These are phyloP conservation scores for Pseudogymnoascus sp. DNA, from an alignment of 2,329 filamentous ascomycete genomes.

Conservation along the genomic window DNA sequence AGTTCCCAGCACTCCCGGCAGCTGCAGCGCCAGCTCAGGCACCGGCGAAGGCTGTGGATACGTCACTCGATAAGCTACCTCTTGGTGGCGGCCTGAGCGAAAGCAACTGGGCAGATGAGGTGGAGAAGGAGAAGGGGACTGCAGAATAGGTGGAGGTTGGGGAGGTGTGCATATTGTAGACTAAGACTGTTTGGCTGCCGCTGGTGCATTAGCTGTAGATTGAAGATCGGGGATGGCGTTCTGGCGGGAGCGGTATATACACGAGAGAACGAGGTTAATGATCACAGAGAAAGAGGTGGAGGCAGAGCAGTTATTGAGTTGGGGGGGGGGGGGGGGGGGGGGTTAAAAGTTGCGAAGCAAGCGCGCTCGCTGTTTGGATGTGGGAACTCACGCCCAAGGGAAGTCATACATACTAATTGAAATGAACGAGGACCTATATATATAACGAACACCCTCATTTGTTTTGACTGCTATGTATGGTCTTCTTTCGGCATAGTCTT, in stretches of 20 bases:
- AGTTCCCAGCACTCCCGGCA: slow-evolving; percentile 11
- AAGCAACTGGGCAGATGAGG: slow-evolving; percentile 15
- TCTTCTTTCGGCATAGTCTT: neutral
- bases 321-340: neutral
- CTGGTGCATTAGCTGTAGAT: slow-evolving; percentile 25
- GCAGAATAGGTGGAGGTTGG: slow-evolving; percentile 10
- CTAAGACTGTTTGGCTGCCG: slow-evolving; percentile 4
- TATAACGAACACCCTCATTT: neutral
- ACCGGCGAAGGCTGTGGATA: neutral
- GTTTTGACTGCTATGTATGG: neutral
- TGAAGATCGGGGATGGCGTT: neutral
- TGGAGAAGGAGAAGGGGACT: slow-evolving; percentile 12
- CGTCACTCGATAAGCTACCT: slow-evolving; percentile 5
- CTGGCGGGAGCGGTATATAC: neutral
- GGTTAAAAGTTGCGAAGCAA: neutral
- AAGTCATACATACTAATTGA: neutral
- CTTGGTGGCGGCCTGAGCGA: slow-evolving; percentile 10
- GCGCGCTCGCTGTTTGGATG: neutral
- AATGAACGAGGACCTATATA: neutral
- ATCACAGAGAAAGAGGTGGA: neutral
- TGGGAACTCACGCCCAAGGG: neutral
- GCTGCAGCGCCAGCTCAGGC: neutral
- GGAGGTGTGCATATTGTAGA: neutral
- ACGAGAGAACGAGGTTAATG: neutral
- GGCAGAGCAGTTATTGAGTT: neutral